Conservation (phyloP, 2,329 filamentous ascomycete genomes). For the Balansia obtecta region DNA sequence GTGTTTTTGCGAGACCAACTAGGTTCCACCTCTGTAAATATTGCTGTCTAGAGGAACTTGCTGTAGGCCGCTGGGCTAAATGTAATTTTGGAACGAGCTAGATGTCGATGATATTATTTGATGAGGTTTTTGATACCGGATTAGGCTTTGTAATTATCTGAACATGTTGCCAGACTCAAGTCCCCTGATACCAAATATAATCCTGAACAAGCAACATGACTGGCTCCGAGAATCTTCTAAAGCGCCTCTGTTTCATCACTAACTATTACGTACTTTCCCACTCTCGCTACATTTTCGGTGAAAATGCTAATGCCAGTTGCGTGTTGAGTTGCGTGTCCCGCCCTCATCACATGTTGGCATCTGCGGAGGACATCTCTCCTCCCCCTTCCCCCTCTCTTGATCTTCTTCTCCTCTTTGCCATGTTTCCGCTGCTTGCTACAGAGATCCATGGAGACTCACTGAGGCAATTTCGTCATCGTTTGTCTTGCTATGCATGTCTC, state of each 20-base stretch:
- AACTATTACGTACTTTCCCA: not conserved
- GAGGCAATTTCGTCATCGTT: too few species aligned
- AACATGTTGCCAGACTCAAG: not conserved
- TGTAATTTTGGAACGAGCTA: not conserved
- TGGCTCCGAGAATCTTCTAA: not conserved
- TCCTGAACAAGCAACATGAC: not conserved
- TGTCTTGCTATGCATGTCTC: too few species aligned
- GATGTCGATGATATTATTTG: not conserved
- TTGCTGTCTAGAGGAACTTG: not conserved
- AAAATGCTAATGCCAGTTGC: too few species aligned
- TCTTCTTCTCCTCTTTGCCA: too few species aligned
- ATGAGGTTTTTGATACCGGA: not conserved
- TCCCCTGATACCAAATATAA: not conserved
- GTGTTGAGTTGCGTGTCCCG: too few species aligned
- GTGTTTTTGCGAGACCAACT: slow-evolving; percentile 19
- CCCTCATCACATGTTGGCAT: too few species aligned
- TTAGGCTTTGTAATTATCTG: not conserved
- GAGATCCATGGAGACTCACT: too few species aligned
- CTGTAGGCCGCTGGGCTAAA: not conserved
- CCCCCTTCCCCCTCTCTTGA: too few species aligned
- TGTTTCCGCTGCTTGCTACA: too few species aligned
- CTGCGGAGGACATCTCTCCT: too few species aligned
- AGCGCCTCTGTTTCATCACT: not conserved
- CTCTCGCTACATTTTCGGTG: not conserved
- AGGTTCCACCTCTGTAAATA: not conserved